A percentile compares a stretch with the other conserved stretches of the same genome.
Conservation (phyloP, 352 stramenopile species). For the Halophytophthora polymorphica region DNA sequence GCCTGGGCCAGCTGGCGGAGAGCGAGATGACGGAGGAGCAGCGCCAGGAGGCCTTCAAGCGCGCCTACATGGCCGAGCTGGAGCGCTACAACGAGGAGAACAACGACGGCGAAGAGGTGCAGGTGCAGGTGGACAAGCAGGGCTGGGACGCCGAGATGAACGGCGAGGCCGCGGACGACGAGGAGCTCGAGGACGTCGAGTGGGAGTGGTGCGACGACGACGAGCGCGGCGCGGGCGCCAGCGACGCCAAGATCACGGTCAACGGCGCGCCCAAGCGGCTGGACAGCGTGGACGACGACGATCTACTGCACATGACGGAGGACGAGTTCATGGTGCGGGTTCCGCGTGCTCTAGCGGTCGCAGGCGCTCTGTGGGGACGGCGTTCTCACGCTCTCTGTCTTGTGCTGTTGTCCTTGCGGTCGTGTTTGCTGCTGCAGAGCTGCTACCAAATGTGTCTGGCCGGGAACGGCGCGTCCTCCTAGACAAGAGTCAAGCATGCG, state of each 20-base stretch:
- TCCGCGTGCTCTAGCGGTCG: neutral
- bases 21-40: slow-evolving; percentile 82
- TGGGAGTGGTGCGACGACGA: slow-evolving; percentile 85
- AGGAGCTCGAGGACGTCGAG: slow-evolving; percentile 78
- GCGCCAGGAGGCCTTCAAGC: slow-evolving; percentile 78
- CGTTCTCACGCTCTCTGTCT: neutral
- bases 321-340: slow-evolving; percentile 79
- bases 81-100: slow-evolving; percentile 87
- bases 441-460: slow-evolving; percentile 67
- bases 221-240: slow-evolving; percentile 17
- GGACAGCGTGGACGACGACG: slow-evolving; percentile 69
- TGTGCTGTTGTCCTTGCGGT: slow-evolving; percentile 2
- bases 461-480: slow-evolving; percentile 20
- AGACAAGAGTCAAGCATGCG: slow-evolving; percentile 19
- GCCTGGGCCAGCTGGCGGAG: slow-evolving; percentile 51
- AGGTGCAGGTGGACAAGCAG: slow-evolving; percentile 79
- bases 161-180: slow-evolving; percentile 59
- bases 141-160: slow-evolving; percentile 86
- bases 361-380: neutral
- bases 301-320: slow-evolving; percentile 80
- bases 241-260: slow-evolving; percentile 61
- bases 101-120: slow-evolving; percentile 68
- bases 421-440: slow-evolving; percentile 29
- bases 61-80: slow-evolving; percentile 78
- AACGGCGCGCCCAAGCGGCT: slow-evolving; percentile 63